Evolutionary conservation across 345 rosid species (phyloP).

Genomic region (Camelina hispida): DNA sequence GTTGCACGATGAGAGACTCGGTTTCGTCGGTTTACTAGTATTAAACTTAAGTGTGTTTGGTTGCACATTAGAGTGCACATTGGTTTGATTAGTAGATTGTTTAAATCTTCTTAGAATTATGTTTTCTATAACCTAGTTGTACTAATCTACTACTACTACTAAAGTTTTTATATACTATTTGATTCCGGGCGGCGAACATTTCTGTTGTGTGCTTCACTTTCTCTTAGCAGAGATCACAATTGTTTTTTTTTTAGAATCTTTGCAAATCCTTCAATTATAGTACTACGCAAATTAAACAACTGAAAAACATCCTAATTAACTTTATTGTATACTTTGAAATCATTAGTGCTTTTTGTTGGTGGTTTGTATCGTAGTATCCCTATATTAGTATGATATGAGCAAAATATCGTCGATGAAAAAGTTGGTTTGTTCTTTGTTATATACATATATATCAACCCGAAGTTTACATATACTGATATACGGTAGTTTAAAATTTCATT

Average conservation of each 20-base stretch:
- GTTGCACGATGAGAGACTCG: background rate
- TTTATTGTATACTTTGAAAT: slow-evolving; percentile 3
- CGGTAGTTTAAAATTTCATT: background rate
- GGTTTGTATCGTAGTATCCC: slow-evolving; percentile 10
- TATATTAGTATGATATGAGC: background rate
- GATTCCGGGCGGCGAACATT: slow-evolving; percentile 16
- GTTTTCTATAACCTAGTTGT: background rate
- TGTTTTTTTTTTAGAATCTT: slow-evolving; percentile 14
- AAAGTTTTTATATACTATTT: background rate
- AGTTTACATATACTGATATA: no score
- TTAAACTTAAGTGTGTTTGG: background rate
- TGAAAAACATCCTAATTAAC: background rate
- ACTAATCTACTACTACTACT: background rate
- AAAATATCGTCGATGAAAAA: background rate
- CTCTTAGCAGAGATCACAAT: slow-evolving; percentile 21
- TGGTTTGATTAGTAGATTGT: background rate
- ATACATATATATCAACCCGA: no score
- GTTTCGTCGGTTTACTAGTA: slow-evolving; percentile 7
- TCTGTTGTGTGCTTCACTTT: slow-evolving; percentile 33
- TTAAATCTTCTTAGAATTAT: background rate
- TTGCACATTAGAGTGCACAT: background rate
- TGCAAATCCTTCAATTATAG: slow-evolving; percentile 12
- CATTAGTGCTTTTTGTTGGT: slow-evolving; percentile 3
- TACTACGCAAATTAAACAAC: background rate
- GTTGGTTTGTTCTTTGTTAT: background rate